Evolutionary conservation across 257 asterid species (phyloP), one percentile per base, ranked within the genome.

Genomic region (Gynochthodes officinalis): DNA sequence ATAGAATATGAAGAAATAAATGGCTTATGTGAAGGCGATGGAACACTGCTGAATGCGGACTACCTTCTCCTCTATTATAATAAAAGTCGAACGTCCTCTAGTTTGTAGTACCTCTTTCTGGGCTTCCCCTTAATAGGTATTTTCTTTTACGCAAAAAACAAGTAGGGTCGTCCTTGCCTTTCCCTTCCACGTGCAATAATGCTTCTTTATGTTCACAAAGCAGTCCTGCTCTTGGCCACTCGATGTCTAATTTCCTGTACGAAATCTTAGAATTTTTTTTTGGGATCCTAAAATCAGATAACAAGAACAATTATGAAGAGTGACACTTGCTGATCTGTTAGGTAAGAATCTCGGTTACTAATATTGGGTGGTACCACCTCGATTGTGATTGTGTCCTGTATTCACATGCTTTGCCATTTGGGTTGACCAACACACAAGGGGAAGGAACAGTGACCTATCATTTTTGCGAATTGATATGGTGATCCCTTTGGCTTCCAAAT

Each of bases 111-210:
- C 42, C 60, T 13, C 37, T 11, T 10, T 27, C 4, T 27, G 63
- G 21, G 63, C 37, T 25, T 23, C n/a, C n/a, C n/a, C n/a, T n/a
- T n/a, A n/a, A n/a, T n/a, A n/a, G n/a, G n/a, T n/a, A n/a, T n/a
- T n/a, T n/a, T n/a, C n/a, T n/a, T n/a, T n/a, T n/a, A n/a, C n/a
- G n/a, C n/a, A 18, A 1, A 77, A 72, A 61, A 62, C 70, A 68
- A 49, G 79, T 74, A 67, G 85, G 87, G 84, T 39, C 73, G 21
- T 71, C 10, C 25, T 70, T 76, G 89, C 87, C 78, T 81, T 85
- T 84, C 82, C 89, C 82, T 80, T 79, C 89, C 88, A 84, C 91
- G 91, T 84, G 93, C 84, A 85, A 81, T 85, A 74, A 78, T 83
- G 79, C 73, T 70, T 60, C 76, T 73, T 72, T 58, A 67, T n/a